These are phyloP conservation scores for Spergularia marina DNA, from an alignment of 148 eudicot species.

Conservation along the genomic window DNA sequence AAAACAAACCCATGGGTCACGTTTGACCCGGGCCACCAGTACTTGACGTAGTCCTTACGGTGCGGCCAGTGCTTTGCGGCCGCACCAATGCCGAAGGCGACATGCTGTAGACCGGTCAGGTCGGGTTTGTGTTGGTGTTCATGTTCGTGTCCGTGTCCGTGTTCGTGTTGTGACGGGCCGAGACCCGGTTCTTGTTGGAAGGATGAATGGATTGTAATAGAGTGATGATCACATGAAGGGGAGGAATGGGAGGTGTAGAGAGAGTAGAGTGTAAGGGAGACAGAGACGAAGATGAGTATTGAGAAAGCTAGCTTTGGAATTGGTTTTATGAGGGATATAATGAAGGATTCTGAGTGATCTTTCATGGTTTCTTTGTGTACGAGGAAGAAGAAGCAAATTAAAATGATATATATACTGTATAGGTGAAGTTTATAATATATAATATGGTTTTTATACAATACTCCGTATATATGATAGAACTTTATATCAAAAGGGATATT, in stretches of 20 bases:
- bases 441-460: no score
- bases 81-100: conserved; percentile 56
- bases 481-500: no score
- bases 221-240: background rate
- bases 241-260: background rate
- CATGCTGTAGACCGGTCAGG: conserved; percentile 33
- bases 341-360: background rate
- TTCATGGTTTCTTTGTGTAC: conserved; percentile 15
- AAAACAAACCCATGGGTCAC: conserved; percentile 51
- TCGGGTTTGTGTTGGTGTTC: conserved; percentile 9
- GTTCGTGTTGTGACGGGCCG: background rate
- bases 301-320: conserved; percentile 23
- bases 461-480: no score
- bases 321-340: background rate
- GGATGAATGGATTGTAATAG: background rate
- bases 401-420: no score
- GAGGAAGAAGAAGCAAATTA: background rate
- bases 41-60: conserved; percentile 42
- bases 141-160: background rate
- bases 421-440: no score
- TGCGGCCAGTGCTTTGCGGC: conserved; percentile 45
- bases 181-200: background rate
- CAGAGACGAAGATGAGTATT: conserved; percentile 22
- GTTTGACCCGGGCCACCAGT: conserved; percentile 57
- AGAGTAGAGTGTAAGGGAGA: conserved; percentile 16